Conservation (phyloP, 176 grass and related monocot species). For the Phragmites australis region DNA sequence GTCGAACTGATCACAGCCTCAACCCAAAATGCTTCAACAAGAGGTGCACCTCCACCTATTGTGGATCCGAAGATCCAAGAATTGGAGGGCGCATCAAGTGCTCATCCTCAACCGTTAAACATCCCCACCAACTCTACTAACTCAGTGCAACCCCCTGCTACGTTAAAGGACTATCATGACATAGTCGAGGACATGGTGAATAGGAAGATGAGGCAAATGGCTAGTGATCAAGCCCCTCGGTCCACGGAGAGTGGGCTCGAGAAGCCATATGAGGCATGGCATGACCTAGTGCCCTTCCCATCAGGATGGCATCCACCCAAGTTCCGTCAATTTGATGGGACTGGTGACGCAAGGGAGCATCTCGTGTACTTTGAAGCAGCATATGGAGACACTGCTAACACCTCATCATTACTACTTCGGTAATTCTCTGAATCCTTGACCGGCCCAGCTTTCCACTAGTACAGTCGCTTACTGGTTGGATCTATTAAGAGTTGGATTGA, state of each 20-base stretch:
- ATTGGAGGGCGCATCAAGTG: not conserved
- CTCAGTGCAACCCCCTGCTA: no score
- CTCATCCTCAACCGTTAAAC: no score
- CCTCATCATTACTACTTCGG: not conserved
- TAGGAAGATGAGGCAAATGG: not conserved
- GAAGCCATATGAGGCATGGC: not conserved
- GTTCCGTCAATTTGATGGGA: not conserved
- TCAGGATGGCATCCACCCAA: not conserved
- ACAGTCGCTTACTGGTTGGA: not conserved
- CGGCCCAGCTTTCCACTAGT: not conserved
- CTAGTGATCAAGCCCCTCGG: not conserved
- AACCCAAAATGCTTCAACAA: no score
- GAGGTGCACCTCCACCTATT: no score
- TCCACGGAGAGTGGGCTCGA: not conserved
- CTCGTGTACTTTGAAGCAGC: not conserved
- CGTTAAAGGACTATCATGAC: not conserved
- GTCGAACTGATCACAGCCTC: no score
- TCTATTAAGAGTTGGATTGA: not conserved
- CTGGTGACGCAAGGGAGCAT: not conserved
- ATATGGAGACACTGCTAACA: not conserved
- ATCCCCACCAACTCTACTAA: not conserved
- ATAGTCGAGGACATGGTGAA: not conserved
- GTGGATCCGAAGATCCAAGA: no score
- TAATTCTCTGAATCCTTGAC: not conserved
- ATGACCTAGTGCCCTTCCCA: not conserved